Evolutionary conservation across 345 rosid species (phyloP), one percentile per base, ranked within the genome.

Genomic region (Pelargonium nanum): DNA sequence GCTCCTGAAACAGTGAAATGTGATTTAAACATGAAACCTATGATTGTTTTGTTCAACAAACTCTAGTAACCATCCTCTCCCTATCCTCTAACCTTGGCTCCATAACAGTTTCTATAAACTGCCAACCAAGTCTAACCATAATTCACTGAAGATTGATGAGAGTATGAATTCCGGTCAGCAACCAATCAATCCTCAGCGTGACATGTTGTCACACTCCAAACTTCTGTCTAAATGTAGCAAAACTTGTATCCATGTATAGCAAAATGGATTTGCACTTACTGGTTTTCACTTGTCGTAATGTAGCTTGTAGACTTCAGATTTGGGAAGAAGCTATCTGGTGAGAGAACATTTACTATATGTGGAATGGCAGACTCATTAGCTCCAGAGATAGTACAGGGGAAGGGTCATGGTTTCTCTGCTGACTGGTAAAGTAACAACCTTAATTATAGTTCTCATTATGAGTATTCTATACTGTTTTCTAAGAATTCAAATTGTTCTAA

Each of bases 311-410:
- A 92, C 77, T 89, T 92, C 77, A 79, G 95, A 76, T 92, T 83
- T 52, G 85, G 86, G 74, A 88, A 88, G 84, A 75, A 80, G 75
- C 59, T 86, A 55, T 72, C 83, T 7, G 77, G 68, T 55, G 85
- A 82, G 61, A 77, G 96, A 70, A 82, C 98, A 65, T 92, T 77
- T 76, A 92, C 98, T 45, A 78, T 86, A 52, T 85, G 95, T 40
- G 98, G 96, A 65, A 88, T 78, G 86, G 82, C 81, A 7, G 93
- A 88, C 75, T 86, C 74, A 53, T 78, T 85, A 70, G 86, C 98
- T 64, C 96, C 98, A 4, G 98, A 91, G 77, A 84, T 88, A 22
- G 80, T 91, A 59, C 88, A 85, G 77, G 98, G 98, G 63, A 85
- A 74, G 64, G 96, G 93, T 64, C 98, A 89, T 57, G 91, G 89